phyloP scores from a whole-genome alignment of 805 yeast genomes.

The Saturnispora serradocipensis region DNA sequence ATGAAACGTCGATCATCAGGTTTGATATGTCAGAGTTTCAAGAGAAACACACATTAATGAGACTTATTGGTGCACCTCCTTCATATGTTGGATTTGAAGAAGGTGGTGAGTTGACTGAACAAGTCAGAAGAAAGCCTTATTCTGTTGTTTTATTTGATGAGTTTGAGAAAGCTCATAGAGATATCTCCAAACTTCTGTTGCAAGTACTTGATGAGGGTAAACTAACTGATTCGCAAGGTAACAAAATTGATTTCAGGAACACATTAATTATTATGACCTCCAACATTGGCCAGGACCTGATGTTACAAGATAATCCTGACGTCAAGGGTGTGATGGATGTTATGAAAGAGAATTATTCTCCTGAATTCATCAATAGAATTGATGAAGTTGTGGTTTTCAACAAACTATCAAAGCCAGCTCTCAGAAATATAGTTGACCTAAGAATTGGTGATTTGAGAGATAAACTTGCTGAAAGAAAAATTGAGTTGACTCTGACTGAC shows the following conservation, averaged over 20 bases:
- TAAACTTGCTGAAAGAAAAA: constrained; percentile 70
- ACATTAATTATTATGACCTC: constrained; percentile 95
- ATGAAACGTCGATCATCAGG: constrained; percentile 75
- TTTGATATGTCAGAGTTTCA: constrained; percentile 98
- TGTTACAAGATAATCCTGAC: constrained; percentile 59
- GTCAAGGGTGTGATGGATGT: constrained; percentile 54
- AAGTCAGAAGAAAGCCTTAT: constrained; percentile 90
- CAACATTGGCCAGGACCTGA: constrained; percentile 87
- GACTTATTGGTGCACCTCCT: constrained; percentile 96
- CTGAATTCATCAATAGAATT: constrained; percentile 89
- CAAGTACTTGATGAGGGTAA: constrained; percentile 96
- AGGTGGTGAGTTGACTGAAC: constrained; percentile 94
- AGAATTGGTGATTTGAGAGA: constrained; percentile 75
- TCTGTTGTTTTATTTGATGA: constrained; percentile 91
- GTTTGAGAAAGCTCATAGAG: constrained; percentile 95
- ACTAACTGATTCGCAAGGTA: constrained; percentile 91
- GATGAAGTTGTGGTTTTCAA: constrained; percentile 93
- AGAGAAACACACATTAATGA: constrained; percentile 83
- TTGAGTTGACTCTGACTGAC: constrained; percentile 41
- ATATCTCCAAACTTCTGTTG: constrained; percentile 78
- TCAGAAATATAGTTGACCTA: constrained; percentile 75
- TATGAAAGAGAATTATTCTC: constrained; percentile 72
- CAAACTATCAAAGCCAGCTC: constrained; percentile 67
- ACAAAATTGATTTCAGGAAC: constrained; percentile 87
- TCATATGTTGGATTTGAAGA: constrained; percentile 96